Conservation (phyloP, 2,329 filamentous ascomycete species). For the Aspergillus proliferans region DNA sequence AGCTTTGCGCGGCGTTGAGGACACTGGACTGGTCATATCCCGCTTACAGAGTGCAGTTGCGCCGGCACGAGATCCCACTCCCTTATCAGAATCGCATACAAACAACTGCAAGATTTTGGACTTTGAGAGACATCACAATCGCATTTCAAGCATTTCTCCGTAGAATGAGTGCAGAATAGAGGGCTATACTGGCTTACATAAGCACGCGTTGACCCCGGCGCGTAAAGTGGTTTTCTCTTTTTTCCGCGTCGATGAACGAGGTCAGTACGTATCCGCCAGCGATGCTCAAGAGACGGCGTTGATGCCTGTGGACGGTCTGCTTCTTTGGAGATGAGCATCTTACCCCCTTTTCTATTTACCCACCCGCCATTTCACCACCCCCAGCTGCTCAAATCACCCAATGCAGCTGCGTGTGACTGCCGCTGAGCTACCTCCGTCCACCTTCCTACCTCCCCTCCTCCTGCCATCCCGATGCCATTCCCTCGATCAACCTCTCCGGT, state of each 20-base stretch:
- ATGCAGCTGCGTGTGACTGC: slow-evolving; percentile 15
- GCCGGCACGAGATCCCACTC: too few relatives aligned
- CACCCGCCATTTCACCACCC: neutral
- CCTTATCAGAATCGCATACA: too few relatives aligned
- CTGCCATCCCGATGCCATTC: slow-evolving; percentile 24
- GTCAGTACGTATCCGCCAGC: too few relatives aligned
- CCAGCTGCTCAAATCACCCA: slow-evolving; percentile 8
- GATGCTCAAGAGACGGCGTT: neutral
- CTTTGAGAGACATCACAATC: too few relatives aligned
- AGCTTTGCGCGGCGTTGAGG: too few relatives aligned
- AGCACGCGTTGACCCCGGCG: neutral
- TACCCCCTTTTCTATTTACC: neutral
- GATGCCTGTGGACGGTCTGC: neutral
- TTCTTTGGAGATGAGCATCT: slow-evolving; percentile 11
- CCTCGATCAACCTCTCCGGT: slow-evolving; percentile 28
- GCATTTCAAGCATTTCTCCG: too few relatives aligned
- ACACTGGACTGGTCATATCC: too few relatives aligned
- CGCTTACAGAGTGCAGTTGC: too few relatives aligned
- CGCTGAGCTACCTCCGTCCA: slow-evolving; percentile 7
- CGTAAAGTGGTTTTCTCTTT: neutral
- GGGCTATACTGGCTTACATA: neutral
- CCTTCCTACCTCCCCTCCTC: neutral
- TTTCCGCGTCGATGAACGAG: neutral
- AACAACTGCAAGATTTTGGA: too few relatives aligned
- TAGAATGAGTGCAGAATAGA: too few relatives aligned